These are phyloP conservation scores for Whalleya microplaca DNA, from an alignment of 2,329 filamentous ascomycete species.

Conservation along the genomic window DNA sequence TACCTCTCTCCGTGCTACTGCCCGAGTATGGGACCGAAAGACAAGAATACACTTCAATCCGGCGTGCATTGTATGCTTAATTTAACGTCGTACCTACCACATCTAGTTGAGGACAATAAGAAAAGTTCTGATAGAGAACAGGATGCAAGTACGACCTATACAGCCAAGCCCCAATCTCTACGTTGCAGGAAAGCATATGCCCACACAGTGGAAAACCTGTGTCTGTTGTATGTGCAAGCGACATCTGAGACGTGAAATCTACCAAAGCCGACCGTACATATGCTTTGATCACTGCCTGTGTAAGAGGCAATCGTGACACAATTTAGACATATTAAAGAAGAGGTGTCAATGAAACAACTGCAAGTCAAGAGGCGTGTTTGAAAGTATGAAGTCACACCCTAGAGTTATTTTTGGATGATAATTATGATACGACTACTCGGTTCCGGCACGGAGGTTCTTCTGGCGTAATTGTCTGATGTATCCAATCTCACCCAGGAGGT, in stretches of 20 bases:
- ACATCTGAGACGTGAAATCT: no score
- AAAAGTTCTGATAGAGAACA: neutral
- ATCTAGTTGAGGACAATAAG: neutral
- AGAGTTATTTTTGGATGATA: no score
- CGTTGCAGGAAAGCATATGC: no score
- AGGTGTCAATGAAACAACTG: neutral
- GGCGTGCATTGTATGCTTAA: constrained; percentile 19
- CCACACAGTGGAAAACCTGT: no score
- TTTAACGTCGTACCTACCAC: neutral
- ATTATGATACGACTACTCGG: no score
- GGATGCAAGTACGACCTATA: no score
- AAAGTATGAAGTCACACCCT: neutral
- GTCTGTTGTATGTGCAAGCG: no score
- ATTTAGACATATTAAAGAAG: no score
- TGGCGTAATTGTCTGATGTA: neutral
- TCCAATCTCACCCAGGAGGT: neutral
- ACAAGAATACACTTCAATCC: constrained; percentile 17
- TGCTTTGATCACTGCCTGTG: no score
- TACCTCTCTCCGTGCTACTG: constrained; percentile 25
- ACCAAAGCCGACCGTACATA: no score
- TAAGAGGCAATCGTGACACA: no score
- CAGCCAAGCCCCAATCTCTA: no score
- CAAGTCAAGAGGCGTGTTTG: neutral
- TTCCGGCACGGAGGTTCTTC: neutral
- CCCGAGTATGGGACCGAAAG: constrained; percentile 27